Conservation (phyloP, 2,329 filamentous ascomycete genomes). For the Thelonectria olida region DNA sequence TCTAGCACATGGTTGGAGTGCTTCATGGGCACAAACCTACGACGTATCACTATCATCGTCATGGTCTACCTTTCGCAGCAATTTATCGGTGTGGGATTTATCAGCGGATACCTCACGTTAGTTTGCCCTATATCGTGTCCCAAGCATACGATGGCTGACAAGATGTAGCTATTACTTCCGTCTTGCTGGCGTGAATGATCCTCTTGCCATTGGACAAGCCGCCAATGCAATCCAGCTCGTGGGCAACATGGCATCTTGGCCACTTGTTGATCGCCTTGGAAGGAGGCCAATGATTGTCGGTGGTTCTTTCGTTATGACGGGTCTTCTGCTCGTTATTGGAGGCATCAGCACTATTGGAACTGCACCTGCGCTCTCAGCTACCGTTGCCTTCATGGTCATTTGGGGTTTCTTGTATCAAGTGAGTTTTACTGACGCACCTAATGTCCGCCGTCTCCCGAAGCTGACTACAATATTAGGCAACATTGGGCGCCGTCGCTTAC, state of each 20-base stretch:
- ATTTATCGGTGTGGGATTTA: constrained; percentile 43
- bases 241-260: constrained; percentile 43
- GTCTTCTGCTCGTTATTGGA: constrained; percentile 42
- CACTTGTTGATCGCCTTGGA: constrained; percentile 42
- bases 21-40: constrained; percentile 40
- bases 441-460: background rate
- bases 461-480: constrained; percentile 21
- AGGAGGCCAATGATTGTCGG: constrained; percentile 42
- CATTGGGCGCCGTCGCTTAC: constrained; percentile 42
- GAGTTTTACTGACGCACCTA: background rate
- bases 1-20: constrained; percentile 38
- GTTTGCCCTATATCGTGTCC: background rate
- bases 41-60: constrained; percentile 42
- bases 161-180: constrained; percentile 34
- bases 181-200: constrained; percentile 38
- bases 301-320: constrained; percentile 40
- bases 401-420: constrained; percentile 42
- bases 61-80: constrained; percentile 46
- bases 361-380: constrained; percentile 30
- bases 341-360: constrained; percentile 42
- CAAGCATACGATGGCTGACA: background rate
- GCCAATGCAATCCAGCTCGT: constrained; percentile 42
- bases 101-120: constrained; percentile 41
- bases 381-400: constrained; percentile 41
- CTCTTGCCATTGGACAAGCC: constrained; percentile 40